phyloP scores from a whole-genome alignment of 371 early-diverging fungal genomes.

The Mortierella sp. region DNA sequence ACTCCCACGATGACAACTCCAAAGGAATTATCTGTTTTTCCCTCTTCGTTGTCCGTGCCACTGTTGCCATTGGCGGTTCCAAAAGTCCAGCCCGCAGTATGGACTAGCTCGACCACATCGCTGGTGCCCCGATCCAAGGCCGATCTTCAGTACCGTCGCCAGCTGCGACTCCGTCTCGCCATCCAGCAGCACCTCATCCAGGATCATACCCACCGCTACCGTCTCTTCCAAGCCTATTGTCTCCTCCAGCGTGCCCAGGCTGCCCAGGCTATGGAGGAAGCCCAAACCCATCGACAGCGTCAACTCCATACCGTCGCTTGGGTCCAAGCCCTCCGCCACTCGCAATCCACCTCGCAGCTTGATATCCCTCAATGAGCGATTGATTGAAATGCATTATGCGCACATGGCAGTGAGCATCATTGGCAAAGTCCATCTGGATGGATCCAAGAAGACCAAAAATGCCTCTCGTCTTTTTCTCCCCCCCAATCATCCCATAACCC shows the following conservation, averaged over 20 bases:
- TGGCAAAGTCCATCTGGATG: no score
- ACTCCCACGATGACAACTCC: not conserved
- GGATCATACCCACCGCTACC: conserved; percentile 49
- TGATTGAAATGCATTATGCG: not conserved
- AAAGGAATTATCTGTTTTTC: not conserved
- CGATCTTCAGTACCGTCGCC: conserved; percentile 38
- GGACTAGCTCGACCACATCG: conserved; percentile 44
- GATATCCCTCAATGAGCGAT: conserved; percentile 42
- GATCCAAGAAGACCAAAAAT: no score
- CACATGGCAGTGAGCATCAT: not conserved
- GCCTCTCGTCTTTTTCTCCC: no score
- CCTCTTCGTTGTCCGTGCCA: not conserved
- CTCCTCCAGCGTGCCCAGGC: conserved; percentile 47
- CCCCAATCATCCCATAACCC: no score
- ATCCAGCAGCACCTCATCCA: conserved; percentile 53
- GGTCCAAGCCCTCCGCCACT: conserved; percentile 45
- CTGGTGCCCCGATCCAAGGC: conserved; percentile 33
- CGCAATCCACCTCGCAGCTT: conserved; percentile 22
- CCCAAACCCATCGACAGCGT: conserved; percentile 20
- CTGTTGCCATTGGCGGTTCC: not conserved
- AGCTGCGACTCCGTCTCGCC: conserved; percentile 39
- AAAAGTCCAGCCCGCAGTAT: conserved; percentile 24
- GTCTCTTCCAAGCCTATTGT: conserved; percentile 50
- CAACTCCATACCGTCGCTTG: conserved; percentile 54
- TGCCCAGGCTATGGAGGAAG: conserved; percentile 55